These are phyloP conservation scores for Phyllosticta citriasiana DNA, from an alignment of 2,329 filamentous ascomycete species.

Conservation along the genomic window DNA sequence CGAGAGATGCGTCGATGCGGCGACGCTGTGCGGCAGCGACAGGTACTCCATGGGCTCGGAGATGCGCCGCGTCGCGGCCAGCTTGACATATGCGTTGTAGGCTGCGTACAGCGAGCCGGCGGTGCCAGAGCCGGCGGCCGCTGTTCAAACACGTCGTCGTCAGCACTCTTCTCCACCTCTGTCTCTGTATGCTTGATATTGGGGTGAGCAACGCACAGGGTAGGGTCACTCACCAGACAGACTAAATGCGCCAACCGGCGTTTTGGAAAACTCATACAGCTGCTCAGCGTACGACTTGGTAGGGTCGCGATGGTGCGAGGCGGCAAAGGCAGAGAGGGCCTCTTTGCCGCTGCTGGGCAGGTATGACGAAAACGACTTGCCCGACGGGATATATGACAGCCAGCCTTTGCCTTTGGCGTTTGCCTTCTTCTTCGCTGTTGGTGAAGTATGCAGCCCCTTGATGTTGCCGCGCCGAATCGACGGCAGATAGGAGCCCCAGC, in stretches of 20 bases:
- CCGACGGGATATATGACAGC: slow-evolving; percentile 38
- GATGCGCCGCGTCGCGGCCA: slow-evolving; percentile 19
- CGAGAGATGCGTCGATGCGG: slow-evolving; percentile 25
- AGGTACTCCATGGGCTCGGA: slow-evolving; percentile 36
- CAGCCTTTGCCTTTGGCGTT: slow-evolving; percentile 31
- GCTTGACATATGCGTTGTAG: slow-evolving; percentile 37
- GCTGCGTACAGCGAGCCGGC: slow-evolving; percentile 39
- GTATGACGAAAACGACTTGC: slow-evolving; percentile 38
- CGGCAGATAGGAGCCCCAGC: slow-evolving; percentile 30
- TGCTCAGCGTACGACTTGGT: slow-evolving; percentile 41
- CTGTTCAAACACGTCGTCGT: slow-evolving; percentile 16
- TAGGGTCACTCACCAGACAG: slow-evolving; percentile 29
- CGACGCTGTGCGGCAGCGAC: slow-evolving; percentile 36
- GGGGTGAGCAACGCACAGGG: not conserved
- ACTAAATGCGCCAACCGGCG: slow-evolving; percentile 39
- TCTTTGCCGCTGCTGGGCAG: slow-evolving; percentile 33
- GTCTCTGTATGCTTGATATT: not conserved
- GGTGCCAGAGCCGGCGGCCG: slow-evolving; percentile 37
- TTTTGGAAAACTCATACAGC: slow-evolving; percentile 40
- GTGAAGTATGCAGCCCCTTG: not conserved
- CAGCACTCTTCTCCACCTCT: not conserved
- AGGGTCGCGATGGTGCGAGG: slow-evolving; percentile 35
- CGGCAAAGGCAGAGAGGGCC: slow-evolving; percentile 35
- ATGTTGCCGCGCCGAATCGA: slow-evolving; percentile 16
- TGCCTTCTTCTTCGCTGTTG: not conserved